Evolutionary conservation across 257 asterid genomes (phyloP), one percentile per base, ranked within the genome.

Genomic region (Salvia splendens): DNA sequence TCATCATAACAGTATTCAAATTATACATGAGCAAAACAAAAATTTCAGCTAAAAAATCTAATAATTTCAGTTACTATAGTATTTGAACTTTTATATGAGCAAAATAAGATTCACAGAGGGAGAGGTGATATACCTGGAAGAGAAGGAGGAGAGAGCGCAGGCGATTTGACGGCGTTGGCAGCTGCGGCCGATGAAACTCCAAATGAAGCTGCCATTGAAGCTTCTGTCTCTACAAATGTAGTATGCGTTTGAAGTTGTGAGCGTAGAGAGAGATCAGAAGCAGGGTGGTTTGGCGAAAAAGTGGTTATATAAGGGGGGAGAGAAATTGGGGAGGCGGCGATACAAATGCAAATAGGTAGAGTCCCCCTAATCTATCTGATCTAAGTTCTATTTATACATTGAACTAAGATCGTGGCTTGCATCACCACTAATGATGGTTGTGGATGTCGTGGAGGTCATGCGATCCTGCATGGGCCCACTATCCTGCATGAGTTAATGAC

Each of bases 161-260:
- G 17, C 0, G 61, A 55, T 62, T 77, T 86, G 69, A 43, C 55
- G 35, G 84, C 78, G 73, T 78, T 85, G 30, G 30, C 30, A 52
- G 70, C 75, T 20, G 87, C 78, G 12, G 76, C 73, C 54, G 87
- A 78, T 17, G 84, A 78, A 51, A 78, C 84, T 50, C 87, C 87
- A 63, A 76, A 59, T 8, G 87, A 71, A 46, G 82, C 78, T 53
- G 85, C 89, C 92, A 85, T 85, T 15, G 40, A 74, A 47, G 36
- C 64, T 52, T 69, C 52, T 55, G 58, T 49, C 42, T 42, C 5
- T 14, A 6, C 4, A 28, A 4, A 28, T 32, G 14, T 5, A 16
- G 2, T 24, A 5, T 5, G 43, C 8, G 33, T 40, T 36, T 14
- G 57, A 12, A 49, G 40, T 17, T 20, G 17, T 6, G 67, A 57